These are phyloP conservation scores for Umbelopsis sp. DNA, from an alignment of 192 early-diverging fungal genomes.

Conservation along the genomic window DNA sequence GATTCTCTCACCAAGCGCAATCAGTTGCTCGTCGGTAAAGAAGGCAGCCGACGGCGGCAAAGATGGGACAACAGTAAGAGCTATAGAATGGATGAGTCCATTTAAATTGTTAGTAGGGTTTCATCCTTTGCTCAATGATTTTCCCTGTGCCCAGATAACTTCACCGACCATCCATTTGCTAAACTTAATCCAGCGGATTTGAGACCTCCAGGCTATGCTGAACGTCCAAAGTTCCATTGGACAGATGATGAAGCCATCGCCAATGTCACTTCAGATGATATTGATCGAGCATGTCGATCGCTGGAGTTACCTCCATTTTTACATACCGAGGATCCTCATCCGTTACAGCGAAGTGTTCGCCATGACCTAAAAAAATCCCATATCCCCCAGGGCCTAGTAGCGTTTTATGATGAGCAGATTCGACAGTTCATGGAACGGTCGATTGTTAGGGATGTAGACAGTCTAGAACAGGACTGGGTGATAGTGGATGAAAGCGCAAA, in stretches of 20 bases:
- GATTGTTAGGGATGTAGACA: background rate
- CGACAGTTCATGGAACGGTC: constrained; percentile 45
- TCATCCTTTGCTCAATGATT: constrained; percentile 4
- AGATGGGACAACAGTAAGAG: constrained; percentile 60
- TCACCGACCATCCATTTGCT: constrained; percentile 55
- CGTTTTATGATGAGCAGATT: constrained; percentile 49
- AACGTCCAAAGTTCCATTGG: constrained; percentile 47
- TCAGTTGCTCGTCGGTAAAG: constrained; percentile 45
- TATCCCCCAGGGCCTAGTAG: constrained; percentile 51
- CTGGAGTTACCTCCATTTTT: background rate
- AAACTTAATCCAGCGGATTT: constrained; percentile 52
- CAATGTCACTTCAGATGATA: constrained; percentile 28
- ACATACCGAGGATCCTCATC: constrained; percentile 22
- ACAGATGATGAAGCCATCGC: constrained; percentile 46
- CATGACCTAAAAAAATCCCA: constrained; percentile 53
- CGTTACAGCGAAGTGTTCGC: constrained; percentile 40
- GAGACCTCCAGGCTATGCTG: constrained; percentile 49
- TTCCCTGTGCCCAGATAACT: constrained; percentile 48
- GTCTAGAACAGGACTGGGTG: constrained; percentile 21
- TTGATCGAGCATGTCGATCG: constrained; percentile 19
- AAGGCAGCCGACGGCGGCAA: constrained; percentile 50
- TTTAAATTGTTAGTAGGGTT: background rate
- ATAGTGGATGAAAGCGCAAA: constrained; percentile 20
- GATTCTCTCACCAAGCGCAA: constrained; percentile 44
- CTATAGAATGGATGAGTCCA: background rate